These are phyloP conservation scores for Heritiera fomes DNA, from an alignment of 345 rosid species.

Conservation along the genomic window DNA sequence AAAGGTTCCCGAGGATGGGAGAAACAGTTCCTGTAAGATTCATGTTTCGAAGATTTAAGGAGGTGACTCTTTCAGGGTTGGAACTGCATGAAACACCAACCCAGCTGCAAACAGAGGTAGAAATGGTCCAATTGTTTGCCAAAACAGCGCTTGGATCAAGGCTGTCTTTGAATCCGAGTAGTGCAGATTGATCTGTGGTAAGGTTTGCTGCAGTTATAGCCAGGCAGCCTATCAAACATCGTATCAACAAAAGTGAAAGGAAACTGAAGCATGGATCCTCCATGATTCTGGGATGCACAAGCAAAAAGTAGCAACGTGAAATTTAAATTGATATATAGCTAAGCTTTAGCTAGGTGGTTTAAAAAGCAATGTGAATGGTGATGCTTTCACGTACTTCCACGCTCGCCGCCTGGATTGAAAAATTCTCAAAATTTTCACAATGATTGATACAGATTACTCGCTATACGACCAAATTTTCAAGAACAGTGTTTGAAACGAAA, in stretches of 20 bases:
- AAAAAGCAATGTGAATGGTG: not conserved
- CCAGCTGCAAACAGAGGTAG: slow-evolving; percentile 30
- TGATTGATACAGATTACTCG: not conserved
- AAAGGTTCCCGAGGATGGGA: slow-evolving; percentile 31
- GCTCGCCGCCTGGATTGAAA: not conserved
- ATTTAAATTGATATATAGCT: not conserved
- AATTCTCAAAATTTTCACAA: not conserved
- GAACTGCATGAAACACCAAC: slow-evolving; percentile 28
- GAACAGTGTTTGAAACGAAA: too few relatives aligned
- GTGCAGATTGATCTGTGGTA: slow-evolving; percentile 2
- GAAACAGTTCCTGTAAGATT: slow-evolving; percentile 24
- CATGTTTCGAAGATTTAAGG: slow-evolving; percentile 21
- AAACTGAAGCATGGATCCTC: not conserved
- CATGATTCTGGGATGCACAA: not conserved
- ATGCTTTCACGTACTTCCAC: not conserved
- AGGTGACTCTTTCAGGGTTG: slow-evolving; percentile 18
- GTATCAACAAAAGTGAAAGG: not conserved
- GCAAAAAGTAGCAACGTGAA: not conserved
- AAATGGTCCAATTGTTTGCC: slow-evolving; percentile 16
- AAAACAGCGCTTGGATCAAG: slow-evolving; percentile 8
- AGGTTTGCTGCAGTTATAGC: not conserved
- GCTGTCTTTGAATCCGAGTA: slow-evolving; percentile 5
- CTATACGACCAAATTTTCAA: too few relatives aligned
- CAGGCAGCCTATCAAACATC: not conserved
- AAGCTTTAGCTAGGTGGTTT: not conserved